Percentiles rank a stretch among this genome's conserved stretches.
Evolutionary conservation across 495 filamentous ascomycete genomes (phyloP).

Genomic region (Staphylotrichum longicolle): DNA sequence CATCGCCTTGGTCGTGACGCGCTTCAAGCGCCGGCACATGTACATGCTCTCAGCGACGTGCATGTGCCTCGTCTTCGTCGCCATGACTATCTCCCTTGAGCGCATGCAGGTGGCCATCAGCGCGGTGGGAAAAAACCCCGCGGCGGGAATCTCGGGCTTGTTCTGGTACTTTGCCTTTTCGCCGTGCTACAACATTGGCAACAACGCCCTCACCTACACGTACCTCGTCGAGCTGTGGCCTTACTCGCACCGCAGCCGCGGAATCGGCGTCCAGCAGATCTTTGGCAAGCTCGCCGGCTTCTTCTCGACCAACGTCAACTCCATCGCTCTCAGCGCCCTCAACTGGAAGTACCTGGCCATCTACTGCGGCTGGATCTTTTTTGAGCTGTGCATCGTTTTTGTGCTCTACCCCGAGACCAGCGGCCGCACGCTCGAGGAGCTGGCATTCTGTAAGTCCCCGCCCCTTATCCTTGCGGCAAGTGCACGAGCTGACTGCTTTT

Average conservation of each 20-base stretch:
- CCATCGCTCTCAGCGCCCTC: conserved; percentile 54
- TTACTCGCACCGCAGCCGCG: conserved; percentile 54
- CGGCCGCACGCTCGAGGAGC: conserved; percentile 57
- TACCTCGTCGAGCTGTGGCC: conserved; percentile 47
- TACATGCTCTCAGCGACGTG: too few relatives aligned
- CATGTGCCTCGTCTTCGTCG: conserved; percentile 59
- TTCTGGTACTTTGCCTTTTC: conserved; percentile 65
- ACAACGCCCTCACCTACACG: conserved; percentile 64
- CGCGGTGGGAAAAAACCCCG: conserved; percentile 37
- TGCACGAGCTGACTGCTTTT: too few relatives aligned
- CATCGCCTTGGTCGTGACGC: conserved; percentile 49
- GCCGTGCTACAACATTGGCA: conserved; percentile 65
- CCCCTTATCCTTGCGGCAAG: too few relatives aligned
- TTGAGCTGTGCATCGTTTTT: conserved; percentile 55
- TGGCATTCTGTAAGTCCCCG: conserved; percentile 34
- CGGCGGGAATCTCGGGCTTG: conserved; percentile 46
- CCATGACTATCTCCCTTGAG: conserved; percentile 60
- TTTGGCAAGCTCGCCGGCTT: conserved; percentile 55
- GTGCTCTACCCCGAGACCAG: conserved; percentile 61
- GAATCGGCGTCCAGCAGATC: conserved; percentile 60
- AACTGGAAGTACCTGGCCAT: conserved; percentile 58
- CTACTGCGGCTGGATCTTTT: conserved; percentile 57
- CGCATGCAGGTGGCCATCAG: conserved; percentile 44
- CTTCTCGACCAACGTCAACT: conserved; percentile 62
- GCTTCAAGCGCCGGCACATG: conserved; percentile 46